Base-by-base conservation (phyloP, 164 flowering plant genomes). In the Echeveria elegans region DNA sequence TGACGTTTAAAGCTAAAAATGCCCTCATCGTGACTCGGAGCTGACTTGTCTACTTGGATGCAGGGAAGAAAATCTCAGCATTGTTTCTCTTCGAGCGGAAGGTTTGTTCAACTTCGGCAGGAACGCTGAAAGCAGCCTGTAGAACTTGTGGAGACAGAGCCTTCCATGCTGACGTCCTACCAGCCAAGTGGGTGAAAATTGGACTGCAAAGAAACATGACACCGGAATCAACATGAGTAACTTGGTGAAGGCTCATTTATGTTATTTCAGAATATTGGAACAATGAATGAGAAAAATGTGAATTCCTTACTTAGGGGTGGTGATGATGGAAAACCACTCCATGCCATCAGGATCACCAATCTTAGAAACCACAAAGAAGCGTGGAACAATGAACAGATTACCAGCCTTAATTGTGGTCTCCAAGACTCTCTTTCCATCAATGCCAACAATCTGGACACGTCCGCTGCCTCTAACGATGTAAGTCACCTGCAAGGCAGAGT, bases 401-500 rank as follows among this genome's bases (percentile, higher is more conserved):
- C 69, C 69, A 67, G 69, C 69, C 69, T 67, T 67, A 28, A 67
- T 24, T 15, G 69, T 67, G 15, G 69, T 67, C 37, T 67, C 69
- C 43, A 67, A 19, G 14, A 65, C 61, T 26, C 69, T 1, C 58
- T 45, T 66, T 29, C 95, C 93, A 72, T 88, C 91, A 19, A 72
- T 75, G 4, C 97, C 97, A 40, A 87, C 91, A 24, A 88, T 81
- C 71, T 91, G 97, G 61, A 73, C 91, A 23, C 88, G 85, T 40
- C 95, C 97, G 32, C 91, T 84, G 5, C 97, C 97, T 67, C 84
- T 72, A 1, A 86, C 80, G 62, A 91, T 71, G 68, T 88, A 91
- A 16, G 97, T 91, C 61, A 87, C 97, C 76, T 88, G 97, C 63
- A 80, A 75, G 1, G 94, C 96, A 0, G 96, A 89, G 71, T 91